These are phyloP conservation scores for Penicillium frequentans DNA, from an alignment of 2,329 filamentous ascomycete genomes.

Conservation along the genomic window DNA sequence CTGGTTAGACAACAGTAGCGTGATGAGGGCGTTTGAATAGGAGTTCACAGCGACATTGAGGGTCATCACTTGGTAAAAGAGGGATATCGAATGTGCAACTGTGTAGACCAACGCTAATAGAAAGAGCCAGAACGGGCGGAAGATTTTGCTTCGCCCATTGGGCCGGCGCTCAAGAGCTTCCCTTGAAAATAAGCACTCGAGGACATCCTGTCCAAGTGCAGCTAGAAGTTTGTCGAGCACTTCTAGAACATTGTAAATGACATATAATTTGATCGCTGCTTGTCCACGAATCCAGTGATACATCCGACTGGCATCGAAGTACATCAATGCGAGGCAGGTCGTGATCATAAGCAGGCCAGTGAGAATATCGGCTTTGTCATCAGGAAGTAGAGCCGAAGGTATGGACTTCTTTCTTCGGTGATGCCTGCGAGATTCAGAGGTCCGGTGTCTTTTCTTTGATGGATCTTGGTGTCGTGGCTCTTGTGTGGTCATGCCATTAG, in stretches of 20 bases:
- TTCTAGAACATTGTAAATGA: slow-evolving; percentile 97
- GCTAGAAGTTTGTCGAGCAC: slow-evolving; percentile 83
- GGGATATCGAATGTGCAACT: slow-evolving; percentile 77
- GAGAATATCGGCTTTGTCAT: slow-evolving; percentile 92
- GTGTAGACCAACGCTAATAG: slow-evolving; percentile 83
- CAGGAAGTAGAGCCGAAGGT: slow-evolving; percentile 79
- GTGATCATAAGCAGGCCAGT: slow-evolving; percentile 85
- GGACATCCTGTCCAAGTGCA: slow-evolving; percentile 89
- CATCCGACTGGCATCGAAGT: slow-evolving; percentile 92
- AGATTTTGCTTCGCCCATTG: slow-evolving; percentile 85
- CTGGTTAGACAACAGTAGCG: slow-evolving; percentile 91
- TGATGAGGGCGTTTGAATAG: slow-evolving; percentile 93
- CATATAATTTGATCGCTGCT: slow-evolving; percentile 95
- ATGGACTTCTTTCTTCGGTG: slow-evolving; percentile 77
- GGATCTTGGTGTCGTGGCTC: slow-evolving; percentile 24
- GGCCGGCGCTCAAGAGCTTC: slow-evolving; percentile 87
- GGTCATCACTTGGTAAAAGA: slow-evolving; percentile 98
- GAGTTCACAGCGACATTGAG: slow-evolving; percentile 98
- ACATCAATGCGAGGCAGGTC: slow-evolving; percentile 83
- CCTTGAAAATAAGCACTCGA: slow-evolving; percentile 91
- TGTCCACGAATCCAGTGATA: slow-evolving; percentile 97
- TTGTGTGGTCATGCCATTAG: slow-evolving; percentile 16
- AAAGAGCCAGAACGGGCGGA: slow-evolving; percentile 90
- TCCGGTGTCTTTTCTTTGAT: slow-evolving; percentile 28
- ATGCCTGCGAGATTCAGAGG: slow-evolving; percentile 44